Percentiles rank a stretch among this genome's conserved stretches.
Conservation (phyloP, 148 eudicot genomes). For the Fagopyrum esculentum region DNA sequence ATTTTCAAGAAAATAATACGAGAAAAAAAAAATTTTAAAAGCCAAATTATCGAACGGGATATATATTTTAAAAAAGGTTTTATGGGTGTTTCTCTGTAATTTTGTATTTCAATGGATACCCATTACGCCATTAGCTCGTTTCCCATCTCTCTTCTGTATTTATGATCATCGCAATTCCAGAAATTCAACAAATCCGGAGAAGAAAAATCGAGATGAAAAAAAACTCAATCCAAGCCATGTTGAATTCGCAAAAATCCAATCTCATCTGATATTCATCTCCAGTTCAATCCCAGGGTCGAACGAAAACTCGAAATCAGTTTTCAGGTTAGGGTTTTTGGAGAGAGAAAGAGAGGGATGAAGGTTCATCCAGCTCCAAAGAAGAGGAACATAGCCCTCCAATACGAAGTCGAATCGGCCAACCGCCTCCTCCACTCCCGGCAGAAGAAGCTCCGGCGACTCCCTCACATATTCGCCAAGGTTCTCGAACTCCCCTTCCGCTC, state of each 20-base stretch:
- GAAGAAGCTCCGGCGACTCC: slow-evolving; percentile 52
- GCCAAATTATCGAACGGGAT: too few species aligned
- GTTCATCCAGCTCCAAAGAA: slow-evolving; percentile 10
- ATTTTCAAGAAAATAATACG: too few species aligned
- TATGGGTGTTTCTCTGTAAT: not conserved
- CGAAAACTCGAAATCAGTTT: not conserved
- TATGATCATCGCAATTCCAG: not conserved
- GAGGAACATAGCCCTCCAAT: slow-evolving; percentile 1
- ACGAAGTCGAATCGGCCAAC: slow-evolving; percentile 5
- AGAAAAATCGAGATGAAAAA: not conserved
- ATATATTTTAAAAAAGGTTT: too few species aligned
- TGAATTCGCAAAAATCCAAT: not conserved
- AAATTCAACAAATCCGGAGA: not conserved
- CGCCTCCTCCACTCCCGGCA: not conserved
- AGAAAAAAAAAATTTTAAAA: too few species aligned
- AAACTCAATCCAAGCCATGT: not conserved
- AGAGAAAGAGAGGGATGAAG: not conserved
- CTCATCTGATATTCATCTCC: not conserved
- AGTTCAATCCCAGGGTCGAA: not conserved
- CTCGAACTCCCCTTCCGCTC: slow-evolving; percentile 55
- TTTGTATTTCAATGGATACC: too few species aligned
- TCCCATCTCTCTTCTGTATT: not conserved
- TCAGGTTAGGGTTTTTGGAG: slow-evolving; percentile 5
- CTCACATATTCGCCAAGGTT: slow-evolving; percentile 60
- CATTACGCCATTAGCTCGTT: not conserved